Base-by-base conservation (phyloP, 345 rosid genomes). In the Aquilaria yunnanensis region DNA sequence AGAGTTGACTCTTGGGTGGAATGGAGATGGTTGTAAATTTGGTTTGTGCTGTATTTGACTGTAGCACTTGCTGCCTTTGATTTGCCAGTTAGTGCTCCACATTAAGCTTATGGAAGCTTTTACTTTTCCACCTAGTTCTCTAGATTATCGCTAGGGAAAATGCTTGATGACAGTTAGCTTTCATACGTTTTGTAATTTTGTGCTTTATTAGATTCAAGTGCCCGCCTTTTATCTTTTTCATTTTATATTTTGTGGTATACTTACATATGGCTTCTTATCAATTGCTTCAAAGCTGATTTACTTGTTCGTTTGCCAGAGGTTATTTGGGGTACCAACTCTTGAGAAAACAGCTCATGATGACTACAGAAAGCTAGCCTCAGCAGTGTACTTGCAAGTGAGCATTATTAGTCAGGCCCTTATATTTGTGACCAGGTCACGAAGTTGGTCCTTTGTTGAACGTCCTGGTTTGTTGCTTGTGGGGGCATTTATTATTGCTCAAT, bases 361-460 rank as follows among this genome's bases (percentile, higher is more conserved):
- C 78, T 73, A 80, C 77, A 75, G 87, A 54, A 94, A 94, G 81
- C 97, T 91, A 67, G 99, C 99, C 68, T 87, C 97, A 16, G 99
- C 97, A 43, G 70, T 94, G 47, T 94, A 94, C 83, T 68, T 94
- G 67, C 99, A 94, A 90, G 97, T 94, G 61, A 94, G 99, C 81
- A 94, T 74, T 32, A 80, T 91, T 73, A 94, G 99, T 74, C 99
- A 90, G 75, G 96, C 99, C 48, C 91, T 94, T 41, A 94, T 94
- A 71, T 94, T 94, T 68, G 99, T 94, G 62, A 94, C 99, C 2
- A 72, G 97, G 51, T 88, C 97, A 48, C 85, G 99, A 45, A 86
- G 97, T 64, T 94, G 97, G 99, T 94, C 97, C 61, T 94, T 16
- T 61, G 85, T 82, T 10, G 99, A 94, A 81, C 95, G 97, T 60